Evolutionary conservation across 495 filamentous ascomycete species (phyloP).

Genomic region (Hyaloscypha hepaticicola): DNA sequence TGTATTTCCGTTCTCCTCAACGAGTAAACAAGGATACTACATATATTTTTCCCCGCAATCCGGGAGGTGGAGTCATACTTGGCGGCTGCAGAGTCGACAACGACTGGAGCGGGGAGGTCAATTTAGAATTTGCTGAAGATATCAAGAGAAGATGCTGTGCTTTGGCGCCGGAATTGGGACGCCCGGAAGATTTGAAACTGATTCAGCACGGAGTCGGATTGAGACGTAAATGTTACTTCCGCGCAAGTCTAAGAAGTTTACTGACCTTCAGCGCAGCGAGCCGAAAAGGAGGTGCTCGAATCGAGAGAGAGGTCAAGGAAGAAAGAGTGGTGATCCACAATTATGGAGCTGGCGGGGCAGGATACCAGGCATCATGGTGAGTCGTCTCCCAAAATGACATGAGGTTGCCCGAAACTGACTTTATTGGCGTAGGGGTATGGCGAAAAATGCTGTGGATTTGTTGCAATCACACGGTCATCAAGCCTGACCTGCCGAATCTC

Average conservation of each 20-base stretch:
- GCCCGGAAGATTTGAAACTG: conserved; percentile 60
- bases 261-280: conserved; percentile 11
- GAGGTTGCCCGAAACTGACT: neutral
- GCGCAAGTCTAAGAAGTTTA: neutral
- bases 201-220: conserved; percentile 72
- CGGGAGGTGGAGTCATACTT: conserved; percentile 55
- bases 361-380: neutral
- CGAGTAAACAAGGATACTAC: conserved; percentile 32
- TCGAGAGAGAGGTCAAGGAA: conserved; percentile 30
- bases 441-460: neutral
- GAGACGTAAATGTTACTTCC: conserved; percentile 12
- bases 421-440: neutral
- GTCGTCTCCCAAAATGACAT: neutral
- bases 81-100: conserved; percentile 70
- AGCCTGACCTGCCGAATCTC: no score
- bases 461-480: neutral
- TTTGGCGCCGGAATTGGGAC: conserved; percentile 59
- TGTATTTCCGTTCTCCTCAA: conserved; percentile 36
- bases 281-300: conserved; percentile 24
- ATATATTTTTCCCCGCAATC: conserved; percentile 32
- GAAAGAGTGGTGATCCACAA: conserved; percentile 65
- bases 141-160: conserved; percentile 73
- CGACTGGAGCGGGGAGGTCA: conserved; percentile 64
- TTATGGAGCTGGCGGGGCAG: conserved; percentile 64
- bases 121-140: conserved; percentile 63